These are phyloP conservation scores for Pisolithus orientalis DNA, from an alignment of 768 basidiomycete species.

Conservation along the genomic window DNA sequence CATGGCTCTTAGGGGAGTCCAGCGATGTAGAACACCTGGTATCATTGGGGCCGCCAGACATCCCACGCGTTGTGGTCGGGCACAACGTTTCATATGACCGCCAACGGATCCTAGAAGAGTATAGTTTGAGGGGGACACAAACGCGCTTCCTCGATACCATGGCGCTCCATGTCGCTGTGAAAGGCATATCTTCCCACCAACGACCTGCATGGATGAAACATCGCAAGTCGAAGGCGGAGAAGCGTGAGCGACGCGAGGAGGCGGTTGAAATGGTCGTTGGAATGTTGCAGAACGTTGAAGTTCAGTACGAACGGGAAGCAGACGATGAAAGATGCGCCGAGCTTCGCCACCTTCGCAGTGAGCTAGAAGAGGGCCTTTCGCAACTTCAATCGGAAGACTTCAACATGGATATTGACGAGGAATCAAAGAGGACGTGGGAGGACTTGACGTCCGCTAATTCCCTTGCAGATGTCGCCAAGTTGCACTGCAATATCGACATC, in stretches of 20 bases:
- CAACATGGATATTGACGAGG: conserved; percentile 35
- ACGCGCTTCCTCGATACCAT: conserved; percentile 92
- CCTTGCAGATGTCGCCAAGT: conserved; percentile 82
- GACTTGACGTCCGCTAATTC: conserved; percentile 90
- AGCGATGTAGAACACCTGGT: conserved; percentile 60
- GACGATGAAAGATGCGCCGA: conserved; percentile 33
- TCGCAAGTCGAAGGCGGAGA: conserved; percentile 59
- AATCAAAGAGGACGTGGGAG: conserved; percentile 72
- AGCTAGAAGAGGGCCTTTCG: conserved; percentile 37
- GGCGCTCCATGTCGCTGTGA: conserved; percentile 88
- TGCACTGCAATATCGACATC: conserved; percentile 79
- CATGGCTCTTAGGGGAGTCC: conserved; percentile 74
- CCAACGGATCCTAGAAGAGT: conserved; percentile 77
- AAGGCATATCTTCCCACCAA: conserved; percentile 92
- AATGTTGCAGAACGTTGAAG: conserved; percentile 38
- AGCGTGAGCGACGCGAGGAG: conserved; percentile 51
- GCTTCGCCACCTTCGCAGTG: conserved; percentile 32
- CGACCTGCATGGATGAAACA: conserved; percentile 89
- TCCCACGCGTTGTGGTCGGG: conserved; percentile 71
- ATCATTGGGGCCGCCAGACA: conserved; percentile 53
- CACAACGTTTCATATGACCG: conserved; percentile 97
- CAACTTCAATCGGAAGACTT: conserved; percentile 28
- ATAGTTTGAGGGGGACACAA: conserved; percentile 54
- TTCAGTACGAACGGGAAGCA: conserved; percentile 31
- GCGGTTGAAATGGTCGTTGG: conserved; percentile 57